phyloP scores from a whole-genome alignment of 192 early-diverging fungal species.

The Podila minutissima region DNA sequence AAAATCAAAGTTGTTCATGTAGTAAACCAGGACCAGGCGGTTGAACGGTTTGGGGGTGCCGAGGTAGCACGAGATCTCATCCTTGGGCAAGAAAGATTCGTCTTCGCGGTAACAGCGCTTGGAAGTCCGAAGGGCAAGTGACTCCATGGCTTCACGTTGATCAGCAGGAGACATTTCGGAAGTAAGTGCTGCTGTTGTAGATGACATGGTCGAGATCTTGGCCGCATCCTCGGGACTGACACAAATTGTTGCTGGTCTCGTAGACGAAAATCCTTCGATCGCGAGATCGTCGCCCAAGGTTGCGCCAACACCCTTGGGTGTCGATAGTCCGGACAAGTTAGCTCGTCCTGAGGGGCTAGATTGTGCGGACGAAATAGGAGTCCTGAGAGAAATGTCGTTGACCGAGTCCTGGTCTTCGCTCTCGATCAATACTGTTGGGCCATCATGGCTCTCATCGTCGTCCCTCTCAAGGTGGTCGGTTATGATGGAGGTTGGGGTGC shows the following conservation, averaged over 20 bases:
- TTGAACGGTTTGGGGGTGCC: conserved; percentile 66
- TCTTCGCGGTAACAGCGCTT: conserved; percentile 56
- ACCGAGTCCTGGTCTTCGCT: not conserved
- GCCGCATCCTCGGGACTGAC: conserved; percentile 11
- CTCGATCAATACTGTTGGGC: not conserved
- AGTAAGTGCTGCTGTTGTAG: not conserved
- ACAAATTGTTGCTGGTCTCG: conserved; percentile 25
- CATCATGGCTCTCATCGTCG: not conserved
- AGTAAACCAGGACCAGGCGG: conserved; percentile 65
- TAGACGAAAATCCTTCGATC: not conserved
- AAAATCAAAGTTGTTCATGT: conserved; percentile 88
- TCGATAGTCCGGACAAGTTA: not conserved
- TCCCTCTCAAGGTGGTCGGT: not conserved
- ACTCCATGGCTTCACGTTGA: conserved; percentile 1
- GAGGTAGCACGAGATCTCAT: conserved; percentile 59
- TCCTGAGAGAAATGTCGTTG: not conserved
- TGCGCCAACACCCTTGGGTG: not conserved
- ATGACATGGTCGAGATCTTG: conserved; percentile 4
- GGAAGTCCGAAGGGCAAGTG: conserved; percentile 9
- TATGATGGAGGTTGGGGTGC: not conserved
- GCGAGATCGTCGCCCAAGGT: not conserved
- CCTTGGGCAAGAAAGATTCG: conserved; percentile 52
- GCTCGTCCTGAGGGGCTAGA: not conserved
- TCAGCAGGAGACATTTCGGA: conserved; percentile 10
- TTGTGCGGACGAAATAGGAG: not conserved